A percentile compares a stretch with the other conserved stretches of the same genome.
Conservation (phyloP, 2,329 filamentous ascomycete species). For the Epichloe bromicola region DNA sequence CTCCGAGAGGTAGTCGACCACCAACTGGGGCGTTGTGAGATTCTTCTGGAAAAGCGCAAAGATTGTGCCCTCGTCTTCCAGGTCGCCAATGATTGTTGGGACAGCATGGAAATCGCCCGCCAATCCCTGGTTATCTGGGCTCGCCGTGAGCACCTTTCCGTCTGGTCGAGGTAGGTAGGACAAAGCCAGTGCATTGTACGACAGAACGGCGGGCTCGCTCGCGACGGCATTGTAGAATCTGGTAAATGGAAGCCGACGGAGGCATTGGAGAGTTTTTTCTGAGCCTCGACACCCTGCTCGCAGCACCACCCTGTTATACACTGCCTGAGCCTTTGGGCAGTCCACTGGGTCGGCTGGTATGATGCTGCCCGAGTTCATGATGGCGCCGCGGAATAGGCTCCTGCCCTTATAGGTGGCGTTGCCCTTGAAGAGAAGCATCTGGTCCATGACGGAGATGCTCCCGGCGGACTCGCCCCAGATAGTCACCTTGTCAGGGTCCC, state of each 20-base stretch:
- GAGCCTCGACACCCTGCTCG: background rate
- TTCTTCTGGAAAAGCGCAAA: background rate
- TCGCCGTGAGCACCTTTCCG: background rate
- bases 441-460: conserved; percentile 37
- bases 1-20: conserved; percentile 48
- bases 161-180: conserved; percentile 17
- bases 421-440: conserved; percentile 48
- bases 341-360: conserved; percentile 20
- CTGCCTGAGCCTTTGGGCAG: background rate
- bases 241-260: conserved; percentile 34
- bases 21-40: conserved; percentile 7
- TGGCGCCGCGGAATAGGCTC: conserved; percentile 3
- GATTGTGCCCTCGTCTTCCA: conserved; percentile 1
- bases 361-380: conserved; percentile 26
- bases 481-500: conserved; percentile 46
- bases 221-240: conserved; percentile 24
- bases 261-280: conserved; percentile 27
- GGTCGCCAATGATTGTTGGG: conserved; percentile 1
- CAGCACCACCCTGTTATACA: background rate
- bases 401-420: conserved; percentile 29
- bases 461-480: conserved; percentile 46
- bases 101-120: conserved; percentile 47
- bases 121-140: conserved; percentile 13
- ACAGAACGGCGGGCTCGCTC: conserved; percentile 7
- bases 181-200: background rate